phyloP scores from a whole-genome alignment of 176 grass and related monocot genomes.

The Triticum timopheevii region DNA sequence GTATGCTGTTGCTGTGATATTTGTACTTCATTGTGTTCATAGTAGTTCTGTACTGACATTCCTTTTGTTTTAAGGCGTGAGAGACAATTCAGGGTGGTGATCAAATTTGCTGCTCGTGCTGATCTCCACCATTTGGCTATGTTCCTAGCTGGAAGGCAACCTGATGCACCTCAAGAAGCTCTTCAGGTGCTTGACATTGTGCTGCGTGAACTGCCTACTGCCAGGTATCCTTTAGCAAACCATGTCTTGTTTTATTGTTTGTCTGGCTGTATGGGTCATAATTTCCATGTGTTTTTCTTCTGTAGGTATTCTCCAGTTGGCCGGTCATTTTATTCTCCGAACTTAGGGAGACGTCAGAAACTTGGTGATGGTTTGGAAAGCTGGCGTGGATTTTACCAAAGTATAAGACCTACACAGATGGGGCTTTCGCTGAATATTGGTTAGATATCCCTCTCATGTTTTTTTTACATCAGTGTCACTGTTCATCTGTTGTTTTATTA shows the following conservation, averaged over 20 bases:
- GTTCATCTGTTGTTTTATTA: not conserved
- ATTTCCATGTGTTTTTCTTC: not conserved
- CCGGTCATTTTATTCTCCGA: constrained; percentile 85
- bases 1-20: constrained; percentile 12
- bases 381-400: constrained; percentile 95
- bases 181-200: constrained; percentile 98
- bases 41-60: constrained; percentile 14
- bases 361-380: constrained; percentile 94
- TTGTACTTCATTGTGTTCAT: constrained; percentile 7
- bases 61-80: constrained; percentile 60
- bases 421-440: constrained; percentile 93
- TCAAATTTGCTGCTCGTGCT: constrained; percentile 93
- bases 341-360: constrained; percentile 78
- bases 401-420: constrained; percentile 93
- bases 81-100: constrained; percentile 73
- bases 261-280: not conserved
- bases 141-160: constrained; percentile 86
- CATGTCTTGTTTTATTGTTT: constrained; percentile 18
- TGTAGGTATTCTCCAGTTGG: constrained; percentile 80
- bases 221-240: constrained; percentile 46
- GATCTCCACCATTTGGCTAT: constrained; percentile 89
- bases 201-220: constrained; percentile 83
- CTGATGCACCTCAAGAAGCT: constrained; percentile 94
- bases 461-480: not conserved
- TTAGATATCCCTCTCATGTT: constrained; percentile 32